These are phyloP conservation scores for Austroboletus festivus DNA, from an alignment of 768 basidiomycete genomes.

Conservation along the genomic window DNA sequence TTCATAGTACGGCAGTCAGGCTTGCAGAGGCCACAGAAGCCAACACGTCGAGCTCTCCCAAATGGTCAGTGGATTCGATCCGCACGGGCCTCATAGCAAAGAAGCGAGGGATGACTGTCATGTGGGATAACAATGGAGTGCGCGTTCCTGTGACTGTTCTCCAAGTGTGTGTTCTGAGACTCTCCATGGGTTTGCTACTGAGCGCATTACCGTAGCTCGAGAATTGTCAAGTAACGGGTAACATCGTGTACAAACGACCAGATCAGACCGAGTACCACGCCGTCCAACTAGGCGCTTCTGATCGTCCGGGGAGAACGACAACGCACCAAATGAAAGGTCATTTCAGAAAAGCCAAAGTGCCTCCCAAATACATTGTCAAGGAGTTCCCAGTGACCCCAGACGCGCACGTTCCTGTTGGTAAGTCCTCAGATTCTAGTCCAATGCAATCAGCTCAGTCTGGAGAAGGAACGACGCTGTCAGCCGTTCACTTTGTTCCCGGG, in stretches of 20 bases:
- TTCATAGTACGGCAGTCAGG: conserved; percentile 43
- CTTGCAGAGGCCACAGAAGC: conserved; percentile 27
- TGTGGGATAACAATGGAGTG: conserved; percentile 90
- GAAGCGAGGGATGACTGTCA: conserved; percentile 92
- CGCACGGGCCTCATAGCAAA: conserved; percentile 91
- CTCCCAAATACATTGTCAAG: conserved; percentile 78
- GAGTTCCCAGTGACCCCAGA: conserved; percentile 89
- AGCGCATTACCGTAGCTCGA: conserved; percentile 57
- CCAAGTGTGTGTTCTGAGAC: conserved; percentile 56
- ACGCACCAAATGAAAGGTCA: conserved; percentile 85
- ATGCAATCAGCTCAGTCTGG: background rate
- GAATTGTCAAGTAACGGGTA: conserved; percentile 86
- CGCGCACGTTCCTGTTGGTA: conserved; percentile 87
- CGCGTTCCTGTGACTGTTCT: conserved; percentile 90
- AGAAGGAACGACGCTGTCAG: conserved; percentile 82
- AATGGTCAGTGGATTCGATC: conserved; percentile 84
- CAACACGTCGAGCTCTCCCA: conserved; percentile 31
- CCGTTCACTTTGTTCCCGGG: conserved; percentile 94
- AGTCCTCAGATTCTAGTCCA: conserved; percentile 26
- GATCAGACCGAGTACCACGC: conserved; percentile 79
- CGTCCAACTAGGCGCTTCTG: conserved; percentile 89
- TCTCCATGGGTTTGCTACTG: conserved; percentile 9
- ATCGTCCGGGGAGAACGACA: conserved; percentile 67
- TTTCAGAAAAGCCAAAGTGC: conserved; percentile 77
- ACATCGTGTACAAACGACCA: conserved; percentile 59